These are phyloP conservation scores for Thermochaetoides dissita DNA, from an alignment of 2,329 filamentous ascomycete genomes.

Conservation along the genomic window DNA sequence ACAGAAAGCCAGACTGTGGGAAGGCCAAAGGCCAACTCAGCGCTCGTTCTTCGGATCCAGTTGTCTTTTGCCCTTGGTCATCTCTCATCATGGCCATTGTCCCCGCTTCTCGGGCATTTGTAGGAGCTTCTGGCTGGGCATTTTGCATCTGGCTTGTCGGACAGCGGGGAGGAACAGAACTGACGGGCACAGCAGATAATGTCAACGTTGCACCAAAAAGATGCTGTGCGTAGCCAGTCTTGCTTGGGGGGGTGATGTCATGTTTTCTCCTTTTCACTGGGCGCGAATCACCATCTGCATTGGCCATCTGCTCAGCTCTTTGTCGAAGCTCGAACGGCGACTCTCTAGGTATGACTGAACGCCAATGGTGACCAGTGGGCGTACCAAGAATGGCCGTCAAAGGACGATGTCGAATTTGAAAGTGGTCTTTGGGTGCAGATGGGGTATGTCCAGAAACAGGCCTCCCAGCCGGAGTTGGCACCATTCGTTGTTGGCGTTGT, in stretches of 20 bases:
- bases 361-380: constrained; percentile 48
- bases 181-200: constrained; percentile 26
- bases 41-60: no score
- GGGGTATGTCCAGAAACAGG: constrained; percentile 3
- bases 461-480: constrained; percentile 13
- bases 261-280: constrained; percentile 28
- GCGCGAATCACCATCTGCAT: constrained; percentile 10
- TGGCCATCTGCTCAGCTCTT: constrained; percentile 17
- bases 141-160: constrained; percentile 6
- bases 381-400: constrained; percentile 46
- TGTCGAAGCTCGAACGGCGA: constrained; percentile 54
- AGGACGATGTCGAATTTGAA: constrained; percentile 28
- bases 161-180: constrained; percentile 19
- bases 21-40: no score
- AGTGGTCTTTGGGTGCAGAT: constrained; percentile 16
- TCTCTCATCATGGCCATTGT: neutral
- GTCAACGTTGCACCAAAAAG: constrained; percentile 34
- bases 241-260: constrained; percentile 26
- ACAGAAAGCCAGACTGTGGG: no score
- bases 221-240: constrained; percentile 35
- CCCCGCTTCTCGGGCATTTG: constrained; percentile 1
- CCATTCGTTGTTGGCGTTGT: constrained; percentile 31
- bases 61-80: neutral
- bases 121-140: neutral
- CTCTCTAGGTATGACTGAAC: constrained; percentile 39